These are phyloP conservation scores for Cochlearia excelsa DNA, from an alignment of 345 rosid genomes.

Conservation along the genomic window DNA sequence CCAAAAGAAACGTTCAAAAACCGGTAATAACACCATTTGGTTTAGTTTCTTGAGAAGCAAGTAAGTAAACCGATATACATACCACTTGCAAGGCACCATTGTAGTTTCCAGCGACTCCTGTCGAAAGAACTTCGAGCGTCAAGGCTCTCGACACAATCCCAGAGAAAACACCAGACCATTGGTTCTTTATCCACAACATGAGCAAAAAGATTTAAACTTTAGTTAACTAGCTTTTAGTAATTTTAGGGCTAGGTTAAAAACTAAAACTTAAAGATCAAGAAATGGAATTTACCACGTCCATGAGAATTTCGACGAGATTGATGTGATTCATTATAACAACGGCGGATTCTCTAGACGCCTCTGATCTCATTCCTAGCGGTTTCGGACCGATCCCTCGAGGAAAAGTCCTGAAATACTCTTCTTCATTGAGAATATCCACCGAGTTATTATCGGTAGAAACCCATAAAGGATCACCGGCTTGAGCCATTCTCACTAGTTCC, in stretches of 20 bases:
- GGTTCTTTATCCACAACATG: conserved; percentile 47
- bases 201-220: not conserved
- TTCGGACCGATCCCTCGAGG: conserved; percentile 85
- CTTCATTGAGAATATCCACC: conserved; percentile 59
- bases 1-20: not conserved
- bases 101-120: conserved; percentile 97
- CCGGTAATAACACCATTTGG: not conserved
- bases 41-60: conserved; percentile 26
- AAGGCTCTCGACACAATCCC: conserved; percentile 90
- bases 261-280: not conserved
- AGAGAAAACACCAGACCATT: conserved; percentile 89
- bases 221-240: not conserved
- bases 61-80: conserved; percentile 10
- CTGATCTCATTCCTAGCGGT: conserved; percentile 70
- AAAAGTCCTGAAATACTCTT: conserved; percentile 77
- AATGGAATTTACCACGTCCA: conserved; percentile 65
- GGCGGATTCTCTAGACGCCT: conserved; percentile 81
- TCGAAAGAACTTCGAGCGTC: conserved; percentile 85
- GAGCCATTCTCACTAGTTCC: conserved; percentile 84
- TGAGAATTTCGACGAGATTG: conserved; percentile 90
- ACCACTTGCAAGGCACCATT: conserved; percentile 99
- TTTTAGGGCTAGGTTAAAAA: not conserved
- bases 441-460: conserved; percentile 41
- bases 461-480: conserved; percentile 80
- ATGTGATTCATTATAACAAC: conserved; percentile 86